Conservation (phyloP, 2,329 filamentous ascomycete species). For the Xylaria sp. region DNA sequence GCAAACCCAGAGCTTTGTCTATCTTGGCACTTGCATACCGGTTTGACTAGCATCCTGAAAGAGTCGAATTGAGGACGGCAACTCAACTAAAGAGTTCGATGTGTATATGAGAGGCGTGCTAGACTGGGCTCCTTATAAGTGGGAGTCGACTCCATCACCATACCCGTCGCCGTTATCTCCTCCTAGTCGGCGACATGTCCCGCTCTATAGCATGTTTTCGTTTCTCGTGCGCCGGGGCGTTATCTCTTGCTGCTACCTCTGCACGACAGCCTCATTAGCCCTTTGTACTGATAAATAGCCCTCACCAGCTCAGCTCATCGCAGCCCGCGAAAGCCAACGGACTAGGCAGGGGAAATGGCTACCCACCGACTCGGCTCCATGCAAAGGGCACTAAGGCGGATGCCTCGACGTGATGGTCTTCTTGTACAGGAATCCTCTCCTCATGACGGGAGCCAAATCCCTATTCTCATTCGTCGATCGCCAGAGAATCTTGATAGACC, state of each 20-base stretch:
- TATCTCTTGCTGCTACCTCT: not conserved
- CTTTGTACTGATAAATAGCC: not conserved
- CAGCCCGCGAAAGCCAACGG: not conserved
- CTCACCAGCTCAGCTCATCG: not conserved
- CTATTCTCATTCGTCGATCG: not conserved
- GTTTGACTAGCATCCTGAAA: slow-evolving; percentile 10
- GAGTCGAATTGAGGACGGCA: not conserved
- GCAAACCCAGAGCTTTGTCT: not conserved
- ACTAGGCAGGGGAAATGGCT: not conserved
- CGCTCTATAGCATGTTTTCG: not conserved
- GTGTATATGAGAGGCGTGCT: slow-evolving; percentile 2
- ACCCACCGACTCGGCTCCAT: not conserved
- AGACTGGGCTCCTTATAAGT: not conserved
- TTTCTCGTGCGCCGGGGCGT: not conserved
- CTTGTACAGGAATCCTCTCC: not conserved
- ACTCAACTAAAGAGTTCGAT: not conserved
- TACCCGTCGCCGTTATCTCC: not conserved
- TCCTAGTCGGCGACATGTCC: not conserved
- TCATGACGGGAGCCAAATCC: not conserved
- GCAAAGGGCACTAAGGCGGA: not conserved
- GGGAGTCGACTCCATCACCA: not conserved
- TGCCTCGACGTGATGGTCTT: not conserved
- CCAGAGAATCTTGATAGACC: not conserved
- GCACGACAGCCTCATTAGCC: not conserved
- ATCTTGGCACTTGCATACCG: slow-evolving; percentile 8